These are phyloP conservation scores for Ramalina intermedia DNA, from an alignment of 495 filamentous ascomycete genomes.

Conservation along the genomic window DNA sequence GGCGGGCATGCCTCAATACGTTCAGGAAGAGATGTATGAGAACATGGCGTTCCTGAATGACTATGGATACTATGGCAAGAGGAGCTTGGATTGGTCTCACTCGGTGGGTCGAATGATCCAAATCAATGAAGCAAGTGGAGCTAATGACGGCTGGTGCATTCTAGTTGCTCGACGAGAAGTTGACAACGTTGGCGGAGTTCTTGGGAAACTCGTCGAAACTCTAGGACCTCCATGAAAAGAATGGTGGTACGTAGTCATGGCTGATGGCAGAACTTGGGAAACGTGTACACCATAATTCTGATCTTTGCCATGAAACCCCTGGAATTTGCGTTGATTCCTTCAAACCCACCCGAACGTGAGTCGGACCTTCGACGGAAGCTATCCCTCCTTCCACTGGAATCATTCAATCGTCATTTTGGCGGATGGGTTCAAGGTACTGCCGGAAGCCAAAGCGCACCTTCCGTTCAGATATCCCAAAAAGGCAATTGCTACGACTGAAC, in stretches of 20 bases:
- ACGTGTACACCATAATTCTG: too few relatives aligned
- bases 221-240: not conserved
- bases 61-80: slow-evolving; percentile 39
- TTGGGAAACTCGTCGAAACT: slow-evolving; percentile 3
- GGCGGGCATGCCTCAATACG: slow-evolving; percentile 24
- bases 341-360: too few relatives aligned
- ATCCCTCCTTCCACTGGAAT: too few relatives aligned
- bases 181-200: slow-evolving; percentile 13
- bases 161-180: slow-evolving; percentile 14
- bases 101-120: not conserved
- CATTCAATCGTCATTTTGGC: too few relatives aligned
- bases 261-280: too few relatives aligned
- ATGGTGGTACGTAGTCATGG: not conserved
- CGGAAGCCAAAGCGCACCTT: too few relatives aligned
- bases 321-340: too few relatives aligned
- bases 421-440: too few relatives aligned
- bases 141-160: not conserved
- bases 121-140: not conserved
- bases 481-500: too few relatives aligned
- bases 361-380: too few relatives aligned
- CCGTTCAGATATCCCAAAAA: too few relatives aligned
- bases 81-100: slow-evolving; percentile 3
- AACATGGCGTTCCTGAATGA: slow-evolving; percentile 36
- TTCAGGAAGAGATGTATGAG: slow-evolving; percentile 37
- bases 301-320: too few relatives aligned